Evolutionary conservation across 139 green algal genomes (phyloP).

Genomic region (Tetraselmis chui): DNA sequence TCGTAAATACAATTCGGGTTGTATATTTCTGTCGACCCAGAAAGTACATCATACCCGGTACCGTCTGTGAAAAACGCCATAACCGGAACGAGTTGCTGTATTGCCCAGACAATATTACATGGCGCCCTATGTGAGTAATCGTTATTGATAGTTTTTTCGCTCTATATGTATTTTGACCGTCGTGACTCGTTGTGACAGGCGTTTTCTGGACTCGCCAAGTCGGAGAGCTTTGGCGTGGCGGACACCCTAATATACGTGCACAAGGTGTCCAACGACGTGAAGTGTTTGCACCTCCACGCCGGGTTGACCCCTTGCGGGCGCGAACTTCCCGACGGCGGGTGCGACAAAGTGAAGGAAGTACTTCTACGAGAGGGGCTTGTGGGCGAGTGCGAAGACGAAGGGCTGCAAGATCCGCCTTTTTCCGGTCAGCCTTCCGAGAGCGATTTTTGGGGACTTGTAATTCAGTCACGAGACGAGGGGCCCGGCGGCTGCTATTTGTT

Average conservation of each 20-base stretch:
- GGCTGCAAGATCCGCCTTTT: not conserved
- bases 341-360: not conserved
- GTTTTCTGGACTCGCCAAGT: not conserved
- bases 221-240: not conserved
- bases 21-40: too few relatives aligned
- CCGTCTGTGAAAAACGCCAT: not conserved
- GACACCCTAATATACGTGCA: not conserved
- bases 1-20: too few relatives aligned
- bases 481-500: not conserved
- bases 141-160: too few relatives aligned
- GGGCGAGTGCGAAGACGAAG: not conserved
- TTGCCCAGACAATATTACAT: not conserved
- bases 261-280: not conserved
- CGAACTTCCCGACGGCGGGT: not conserved
- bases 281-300: not conserved
- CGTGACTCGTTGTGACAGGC: not conserved
- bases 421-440: not conserved
- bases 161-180: not conserved
- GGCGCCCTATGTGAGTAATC: not conserved
- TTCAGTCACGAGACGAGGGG: not conserved
- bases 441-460: not conserved
- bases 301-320: not conserved
- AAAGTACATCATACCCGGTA: not conserved
- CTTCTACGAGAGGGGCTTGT: not conserved
- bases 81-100: not conserved